Evolutionary conservation across 2,329 filamentous ascomycete species (phyloP).

Genomic region (Fusarium mangiferae): DNA sequence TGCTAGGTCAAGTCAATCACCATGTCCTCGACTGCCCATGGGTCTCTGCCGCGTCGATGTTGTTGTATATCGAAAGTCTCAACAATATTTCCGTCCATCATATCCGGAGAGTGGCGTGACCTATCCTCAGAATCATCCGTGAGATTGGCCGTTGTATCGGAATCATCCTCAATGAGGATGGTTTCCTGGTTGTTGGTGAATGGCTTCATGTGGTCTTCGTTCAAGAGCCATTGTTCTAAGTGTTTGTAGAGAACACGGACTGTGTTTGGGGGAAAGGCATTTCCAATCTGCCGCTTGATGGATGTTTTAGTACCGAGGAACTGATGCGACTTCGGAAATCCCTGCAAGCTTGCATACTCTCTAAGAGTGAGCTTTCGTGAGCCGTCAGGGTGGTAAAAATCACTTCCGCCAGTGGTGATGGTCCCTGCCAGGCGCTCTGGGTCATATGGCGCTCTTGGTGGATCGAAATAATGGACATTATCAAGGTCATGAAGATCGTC

Average conservation of each 20-base stretch:
- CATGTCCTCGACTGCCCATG: constrained; percentile 6
- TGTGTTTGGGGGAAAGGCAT: constrained; percentile 76
- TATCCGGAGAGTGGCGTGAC: constrained; percentile 32
- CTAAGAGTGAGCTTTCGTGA: constrained; percentile 70
- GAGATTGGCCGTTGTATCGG: constrained; percentile 19
- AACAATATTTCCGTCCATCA: constrained; percentile 38
- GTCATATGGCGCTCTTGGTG: constrained; percentile 54
- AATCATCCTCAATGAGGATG: constrained; percentile 41
- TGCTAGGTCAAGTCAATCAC: constrained; percentile 39
- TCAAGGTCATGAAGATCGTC: constrained; percentile 55
- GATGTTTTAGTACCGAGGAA: constrained; percentile 60
- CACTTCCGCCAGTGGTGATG: constrained; percentile 72
- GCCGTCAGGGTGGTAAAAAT: constrained; percentile 74
- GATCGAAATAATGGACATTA: constrained; percentile 41
- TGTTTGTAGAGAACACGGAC: constrained; percentile 63
- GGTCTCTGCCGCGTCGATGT: neutral
- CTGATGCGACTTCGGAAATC: constrained; percentile 70
- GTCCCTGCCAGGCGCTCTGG: constrained; percentile 61
- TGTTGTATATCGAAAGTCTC: neutral
- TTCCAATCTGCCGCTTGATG: constrained; percentile 76
- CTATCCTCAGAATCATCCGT: constrained; percentile 5
- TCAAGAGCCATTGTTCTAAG: constrained; percentile 57
- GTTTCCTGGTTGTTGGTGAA: constrained; percentile 34
- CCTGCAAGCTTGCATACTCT: constrained; percentile 76
- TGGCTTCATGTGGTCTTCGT: constrained; percentile 52